Conservation (phyloP, 768 basidiomycete species). For the Suillus fuscotomentosus region DNA sequence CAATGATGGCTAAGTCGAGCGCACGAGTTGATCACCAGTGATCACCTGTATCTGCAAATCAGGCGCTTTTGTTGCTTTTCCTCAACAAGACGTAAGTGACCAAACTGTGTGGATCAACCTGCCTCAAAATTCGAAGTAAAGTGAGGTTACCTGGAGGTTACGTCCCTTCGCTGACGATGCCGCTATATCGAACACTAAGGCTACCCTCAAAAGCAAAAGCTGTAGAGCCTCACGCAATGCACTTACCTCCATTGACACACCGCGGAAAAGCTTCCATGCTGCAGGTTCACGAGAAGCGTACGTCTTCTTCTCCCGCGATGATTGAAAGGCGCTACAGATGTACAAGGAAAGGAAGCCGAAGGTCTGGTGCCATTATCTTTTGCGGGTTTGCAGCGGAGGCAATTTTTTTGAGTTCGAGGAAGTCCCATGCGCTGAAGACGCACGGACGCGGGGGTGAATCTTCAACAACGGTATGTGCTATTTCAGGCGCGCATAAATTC, state of each 20-base stretch:
- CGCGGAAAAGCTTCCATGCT: neutral
- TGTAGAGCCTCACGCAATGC: neutral
- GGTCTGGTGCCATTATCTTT: neutral
- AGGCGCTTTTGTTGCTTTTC: neutral
- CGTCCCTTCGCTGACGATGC: neutral
- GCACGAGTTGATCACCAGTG: neutral
- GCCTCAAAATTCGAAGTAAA: neutral
- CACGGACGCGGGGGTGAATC: neutral
- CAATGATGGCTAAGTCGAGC: neutral
- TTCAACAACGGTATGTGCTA: neutral
- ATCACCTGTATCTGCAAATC: neutral
- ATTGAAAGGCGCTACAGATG: neutral
- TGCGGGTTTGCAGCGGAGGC: conserved; percentile 1
- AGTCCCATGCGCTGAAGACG: neutral
- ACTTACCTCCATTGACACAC: neutral
- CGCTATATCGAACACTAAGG: neutral
- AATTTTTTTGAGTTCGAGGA: neutral
- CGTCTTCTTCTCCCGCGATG: conserved; percentile 5
- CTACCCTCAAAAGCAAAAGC: neutral
- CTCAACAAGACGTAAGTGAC: neutral
- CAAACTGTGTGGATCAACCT: neutral
- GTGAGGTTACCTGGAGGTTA: neutral
- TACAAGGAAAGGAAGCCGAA: neutral
- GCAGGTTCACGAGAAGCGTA: neutral
- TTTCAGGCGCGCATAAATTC: neutral